Percentiles rank a stretch among this genome's conserved stretches.
phyloP scores from a whole-genome alignment of 164 flowering plant genomes.

The Dillenia turbinata region DNA sequence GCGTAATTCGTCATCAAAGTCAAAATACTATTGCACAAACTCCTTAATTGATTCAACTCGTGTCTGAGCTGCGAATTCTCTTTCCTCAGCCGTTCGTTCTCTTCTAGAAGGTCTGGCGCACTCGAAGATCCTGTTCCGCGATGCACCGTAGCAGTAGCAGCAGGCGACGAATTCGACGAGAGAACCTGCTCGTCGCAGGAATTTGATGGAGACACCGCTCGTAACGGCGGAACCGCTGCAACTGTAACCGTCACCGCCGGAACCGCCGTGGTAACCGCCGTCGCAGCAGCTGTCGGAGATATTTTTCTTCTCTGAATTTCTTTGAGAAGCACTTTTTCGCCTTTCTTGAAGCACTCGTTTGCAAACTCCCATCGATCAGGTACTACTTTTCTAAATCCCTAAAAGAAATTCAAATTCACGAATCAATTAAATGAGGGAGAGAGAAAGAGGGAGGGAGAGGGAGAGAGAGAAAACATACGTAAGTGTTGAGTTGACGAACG shows the following conservation, averaged over 20 bases:
- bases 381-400: slow-evolving; percentile 72
- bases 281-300: slow-evolving; percentile 11
- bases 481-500: slow-evolving; percentile 51
- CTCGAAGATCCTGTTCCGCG: slow-evolving; percentile 29
- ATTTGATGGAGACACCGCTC: slow-evolving; percentile 37
- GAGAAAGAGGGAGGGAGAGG: not conserved
- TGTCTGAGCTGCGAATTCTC: slow-evolving; percentile 37
- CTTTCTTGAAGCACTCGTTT: slow-evolving; percentile 63
- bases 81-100: slow-evolving; percentile 49
- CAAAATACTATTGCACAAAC: slow-evolving; percentile 38
- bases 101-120: slow-evolving; percentile 47
- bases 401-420: not conserved
- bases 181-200: slow-evolving; percentile 62
- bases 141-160: slow-evolving; percentile 12
- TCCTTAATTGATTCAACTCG: slow-evolving; percentile 42
- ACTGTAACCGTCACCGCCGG: not conserved
- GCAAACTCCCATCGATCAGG: slow-evolving; percentile 95
- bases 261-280: not conserved
- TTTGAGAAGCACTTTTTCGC: slow-evolving; percentile 62
- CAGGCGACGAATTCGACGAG: slow-evolving; percentile 55
- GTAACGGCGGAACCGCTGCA: slow-evolving; percentile 12
- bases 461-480: slow-evolving; percentile 19
- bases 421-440: not conserved
- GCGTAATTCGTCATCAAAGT: slow-evolving; percentile 41
- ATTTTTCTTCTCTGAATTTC: slow-evolving; percentile 74